Conservation (phyloP, 257 asterid species). For the Ilex asprella region DNA sequence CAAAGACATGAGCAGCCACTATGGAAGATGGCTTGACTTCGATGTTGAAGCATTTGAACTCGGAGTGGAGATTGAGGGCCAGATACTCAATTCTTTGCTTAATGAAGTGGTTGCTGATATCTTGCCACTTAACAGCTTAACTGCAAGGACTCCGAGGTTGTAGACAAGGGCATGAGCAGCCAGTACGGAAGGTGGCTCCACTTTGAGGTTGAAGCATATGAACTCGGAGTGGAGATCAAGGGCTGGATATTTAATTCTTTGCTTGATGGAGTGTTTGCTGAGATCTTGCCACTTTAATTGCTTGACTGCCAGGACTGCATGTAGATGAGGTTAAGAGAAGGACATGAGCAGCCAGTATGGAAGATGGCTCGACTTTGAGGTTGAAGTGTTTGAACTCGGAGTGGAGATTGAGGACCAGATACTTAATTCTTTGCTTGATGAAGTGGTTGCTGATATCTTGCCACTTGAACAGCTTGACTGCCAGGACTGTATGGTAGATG, state of each 20-base stretch:
- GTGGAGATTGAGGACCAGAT: slow-evolving; percentile 52
- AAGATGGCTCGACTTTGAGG: slow-evolving; percentile 71
- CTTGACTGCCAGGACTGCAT: too few relatives aligned
- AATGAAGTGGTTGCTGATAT: slow-evolving; percentile 76
- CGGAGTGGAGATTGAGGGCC: slow-evolving; percentile 62
- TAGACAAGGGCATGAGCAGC: slow-evolving; percentile 81
- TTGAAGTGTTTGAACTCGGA: slow-evolving; percentile 74
- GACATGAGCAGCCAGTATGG: slow-evolving; percentile 83
- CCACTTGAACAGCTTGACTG: neutral
- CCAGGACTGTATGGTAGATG: slow-evolving; percentile 67
- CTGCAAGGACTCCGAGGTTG: slow-evolving; percentile 36
- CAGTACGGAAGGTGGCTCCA: slow-evolving; percentile 70
- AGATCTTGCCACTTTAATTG: slow-evolving; percentile 13
- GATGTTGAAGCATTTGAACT: slow-evolving; percentile 73
- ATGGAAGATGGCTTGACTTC: slow-evolving; percentile 83
- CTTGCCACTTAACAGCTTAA: slow-evolving; percentile 27
- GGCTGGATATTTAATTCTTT: slow-evolving; percentile 55
- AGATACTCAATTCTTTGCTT: slow-evolving; percentile 58
- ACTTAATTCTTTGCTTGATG: slow-evolving; percentile 70
- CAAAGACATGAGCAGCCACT: slow-evolving; percentile 70
- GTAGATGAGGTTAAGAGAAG: slow-evolving; percentile 54
- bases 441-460: slow-evolving; percentile 49
- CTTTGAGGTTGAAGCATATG: slow-evolving; percentile 69
- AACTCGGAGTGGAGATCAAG: slow-evolving; percentile 67
- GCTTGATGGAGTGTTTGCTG: slow-evolving; percentile 74